Conservation (phyloP, 768 basidiomycete genomes). For the Lepiota brunneoincarnata region DNA sequence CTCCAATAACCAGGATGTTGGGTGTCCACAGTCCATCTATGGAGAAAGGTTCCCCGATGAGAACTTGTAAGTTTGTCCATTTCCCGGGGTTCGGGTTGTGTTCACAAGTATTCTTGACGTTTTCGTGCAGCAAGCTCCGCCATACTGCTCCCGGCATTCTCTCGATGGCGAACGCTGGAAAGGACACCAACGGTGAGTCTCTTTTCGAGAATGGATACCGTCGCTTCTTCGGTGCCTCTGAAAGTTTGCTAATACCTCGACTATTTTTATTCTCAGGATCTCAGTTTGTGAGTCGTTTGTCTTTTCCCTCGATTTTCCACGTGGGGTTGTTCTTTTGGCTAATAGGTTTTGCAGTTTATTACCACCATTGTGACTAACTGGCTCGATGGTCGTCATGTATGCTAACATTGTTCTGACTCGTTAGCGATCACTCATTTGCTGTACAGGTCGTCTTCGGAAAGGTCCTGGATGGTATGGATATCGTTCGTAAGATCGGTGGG, state of each 20-base stretch:
- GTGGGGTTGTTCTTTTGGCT: slow-evolving; percentile 5
- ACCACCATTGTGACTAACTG: slow-evolving; percentile 84
- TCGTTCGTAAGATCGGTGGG: slow-evolving; percentile 74
- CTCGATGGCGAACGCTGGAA: slow-evolving; percentile 94
- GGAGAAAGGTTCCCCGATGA: slow-evolving; percentile 91
- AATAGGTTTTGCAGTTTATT: slow-evolving; percentile 67
- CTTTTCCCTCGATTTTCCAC: neutral
- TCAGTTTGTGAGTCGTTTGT: slow-evolving; percentile 69
- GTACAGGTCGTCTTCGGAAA: slow-evolving; percentile 87
- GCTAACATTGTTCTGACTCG: slow-evolving; percentile 17
- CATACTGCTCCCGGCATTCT: slow-evolving; percentile 86
- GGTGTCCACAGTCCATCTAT: slow-evolving; percentile 69
- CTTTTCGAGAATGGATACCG: neutral
- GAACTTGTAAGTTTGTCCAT: slow-evolving; percentile 69
- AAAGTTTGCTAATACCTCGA: slow-evolving; percentile 3
- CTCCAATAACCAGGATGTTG: neutral
- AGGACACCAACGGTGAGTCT: slow-evolving; percentile 82
- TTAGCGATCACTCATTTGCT: neutral
- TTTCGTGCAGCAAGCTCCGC: slow-evolving; percentile 75
- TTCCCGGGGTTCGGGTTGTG: neutral
- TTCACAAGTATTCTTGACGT: slow-evolving; percentile 5
- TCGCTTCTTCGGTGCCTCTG: neutral
- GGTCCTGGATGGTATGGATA: slow-evolving; percentile 90
- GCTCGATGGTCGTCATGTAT: slow-evolving; percentile 88
- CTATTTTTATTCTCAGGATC: slow-evolving; percentile 50